A percentile compares a stretch with the other conserved stretches of the same genome.
phyloP scores from a whole-genome alignment of 2,329 filamentous ascomycete genomes.

The Fusarium sterilihyphosum region DNA sequence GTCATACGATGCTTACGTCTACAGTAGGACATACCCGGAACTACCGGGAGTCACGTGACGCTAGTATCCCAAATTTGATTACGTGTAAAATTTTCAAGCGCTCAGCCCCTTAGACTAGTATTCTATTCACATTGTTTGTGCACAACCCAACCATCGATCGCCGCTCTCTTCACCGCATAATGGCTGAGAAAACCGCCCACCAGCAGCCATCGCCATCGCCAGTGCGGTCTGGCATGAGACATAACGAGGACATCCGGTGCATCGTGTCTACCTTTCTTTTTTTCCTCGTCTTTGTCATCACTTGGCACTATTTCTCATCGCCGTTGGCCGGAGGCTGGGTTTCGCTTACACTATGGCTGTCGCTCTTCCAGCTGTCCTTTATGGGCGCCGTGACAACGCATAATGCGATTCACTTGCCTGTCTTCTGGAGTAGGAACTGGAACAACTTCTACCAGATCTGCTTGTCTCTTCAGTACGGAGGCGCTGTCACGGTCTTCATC shows the following conservation, averaged over 20 bases:
- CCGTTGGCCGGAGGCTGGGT: not conserved
- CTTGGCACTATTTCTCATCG: slow-evolving; percentile 15
- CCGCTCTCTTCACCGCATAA: not conserved
- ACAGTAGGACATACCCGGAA: not conserved
- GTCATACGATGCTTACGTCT: not conserved
- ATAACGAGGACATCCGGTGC: slow-evolving; percentile 15
- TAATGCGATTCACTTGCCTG: slow-evolving; percentile 10
- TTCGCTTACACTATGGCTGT: slow-evolving; percentile 9
- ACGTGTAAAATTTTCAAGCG: not conserved
- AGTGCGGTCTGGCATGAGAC: slow-evolving; percentile 9
- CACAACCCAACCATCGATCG: not conserved
- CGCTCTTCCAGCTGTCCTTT: slow-evolving; percentile 18
- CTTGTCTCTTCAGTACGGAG: slow-evolving; percentile 21
- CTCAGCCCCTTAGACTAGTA: not conserved
- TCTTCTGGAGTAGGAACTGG: slow-evolving; percentile 16
- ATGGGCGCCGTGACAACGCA: slow-evolving; percentile 20
- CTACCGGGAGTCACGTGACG: not conserved
- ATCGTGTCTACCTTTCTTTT: slow-evolving; percentile 8
- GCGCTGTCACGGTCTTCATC: slow-evolving; percentile 13
- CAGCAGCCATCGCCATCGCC: not conserved
- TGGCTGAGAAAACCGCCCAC: not conserved
- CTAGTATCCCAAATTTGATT: not conserved
- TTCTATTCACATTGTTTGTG: not conserved
- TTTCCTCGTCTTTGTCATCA: slow-evolving; percentile 15
- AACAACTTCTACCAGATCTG: slow-evolving; percentile 25